Evolutionary conservation across 441 rosid genomes (phyloP).

Genomic region (Sinapis alba): DNA sequence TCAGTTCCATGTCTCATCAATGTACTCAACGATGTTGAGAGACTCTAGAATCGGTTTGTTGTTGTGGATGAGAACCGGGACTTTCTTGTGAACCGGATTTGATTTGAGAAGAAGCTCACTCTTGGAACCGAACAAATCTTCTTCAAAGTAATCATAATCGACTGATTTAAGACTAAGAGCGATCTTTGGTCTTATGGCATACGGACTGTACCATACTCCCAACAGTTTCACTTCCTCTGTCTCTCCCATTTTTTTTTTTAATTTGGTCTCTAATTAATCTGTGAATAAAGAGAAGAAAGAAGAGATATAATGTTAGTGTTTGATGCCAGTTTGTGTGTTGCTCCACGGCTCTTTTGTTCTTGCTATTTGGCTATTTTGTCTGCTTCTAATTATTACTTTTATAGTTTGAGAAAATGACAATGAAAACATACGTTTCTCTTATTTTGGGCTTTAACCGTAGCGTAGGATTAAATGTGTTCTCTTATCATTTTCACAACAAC

Average conservation of each 20-base stretch:
- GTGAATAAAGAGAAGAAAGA: neutral
- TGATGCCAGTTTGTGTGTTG: conserved; percentile 5
- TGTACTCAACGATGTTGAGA: conserved; percentile 61
- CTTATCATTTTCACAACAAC: neutral
- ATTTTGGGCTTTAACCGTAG: too few relatives aligned
- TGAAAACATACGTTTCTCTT: neutral
- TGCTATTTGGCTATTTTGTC: neutral
- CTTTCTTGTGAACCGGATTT: conserved; percentile 77
- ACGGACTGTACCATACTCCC: conserved; percentile 80
- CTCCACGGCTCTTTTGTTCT: conserved; percentile 5
- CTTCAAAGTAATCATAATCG: conserved; percentile 57
- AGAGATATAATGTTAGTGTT: neutral
- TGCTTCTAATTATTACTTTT: neutral
- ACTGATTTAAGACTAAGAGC: conserved; percentile 67
- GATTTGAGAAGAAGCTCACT: conserved; percentile 54
- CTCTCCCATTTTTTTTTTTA: conserved; percentile 39
- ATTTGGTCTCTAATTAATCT: neutral
- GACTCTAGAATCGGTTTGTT: conserved; percentile 60
- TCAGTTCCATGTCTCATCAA: conserved; percentile 64
- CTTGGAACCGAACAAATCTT: conserved; percentile 35
- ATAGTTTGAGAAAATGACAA: neutral
- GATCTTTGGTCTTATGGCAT: conserved; percentile 55
- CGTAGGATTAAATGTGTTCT: neutral
- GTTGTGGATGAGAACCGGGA: conserved; percentile 73
- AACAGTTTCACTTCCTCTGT: conserved; percentile 55